Evolutionary conservation across 1,139 yeast genomes (phyloP).

Genomic region (Blastobotrys serpentis): DNA sequence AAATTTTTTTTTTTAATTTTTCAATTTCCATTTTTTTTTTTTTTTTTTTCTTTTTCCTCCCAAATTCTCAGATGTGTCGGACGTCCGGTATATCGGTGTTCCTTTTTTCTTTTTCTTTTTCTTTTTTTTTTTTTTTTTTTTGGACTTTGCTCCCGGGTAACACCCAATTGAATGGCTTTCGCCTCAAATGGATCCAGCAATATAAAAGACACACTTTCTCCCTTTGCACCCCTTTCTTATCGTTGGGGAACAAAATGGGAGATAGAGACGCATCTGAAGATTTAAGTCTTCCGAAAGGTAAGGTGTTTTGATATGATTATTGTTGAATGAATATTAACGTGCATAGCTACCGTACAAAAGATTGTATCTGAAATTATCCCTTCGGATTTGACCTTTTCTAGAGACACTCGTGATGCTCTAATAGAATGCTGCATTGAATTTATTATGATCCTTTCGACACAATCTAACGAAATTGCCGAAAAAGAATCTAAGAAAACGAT

Average conservation of each 20-base stretch:
- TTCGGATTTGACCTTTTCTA: constrained; percentile 78
- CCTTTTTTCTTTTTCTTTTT: background rate
- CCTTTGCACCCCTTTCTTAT: background rate
- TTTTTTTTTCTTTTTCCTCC: background rate
- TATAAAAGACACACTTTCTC: constrained; percentile 5
- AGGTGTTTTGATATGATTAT: no score
- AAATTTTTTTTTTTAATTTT: constrained; percentile 14
- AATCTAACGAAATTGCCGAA: constrained; percentile 94
- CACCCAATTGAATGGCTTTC: background rate
- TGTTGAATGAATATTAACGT: background rate
- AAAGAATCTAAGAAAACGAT: constrained; percentile 95
- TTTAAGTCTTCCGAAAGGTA: constrained; percentile 44
- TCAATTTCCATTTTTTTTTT: background rate
- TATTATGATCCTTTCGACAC: constrained; percentile 90
- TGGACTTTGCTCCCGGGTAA: background rate
- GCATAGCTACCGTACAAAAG: constrained; percentile 87
- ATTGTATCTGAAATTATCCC: constrained; percentile 89
- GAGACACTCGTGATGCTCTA: constrained; percentile 92
- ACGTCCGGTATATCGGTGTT: background rate
- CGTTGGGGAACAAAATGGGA: constrained; percentile 27
- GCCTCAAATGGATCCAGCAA: background rate
- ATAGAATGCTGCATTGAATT: constrained; percentile 96
- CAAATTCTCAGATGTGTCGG: background rate
- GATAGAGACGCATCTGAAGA: constrained; percentile 40
- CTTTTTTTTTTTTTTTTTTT: constrained; percentile 2